Evolutionary conservation across 2,329 filamentous ascomycete species (phyloP).

Genomic region (Conoideocrella luteorostrata): DNA sequence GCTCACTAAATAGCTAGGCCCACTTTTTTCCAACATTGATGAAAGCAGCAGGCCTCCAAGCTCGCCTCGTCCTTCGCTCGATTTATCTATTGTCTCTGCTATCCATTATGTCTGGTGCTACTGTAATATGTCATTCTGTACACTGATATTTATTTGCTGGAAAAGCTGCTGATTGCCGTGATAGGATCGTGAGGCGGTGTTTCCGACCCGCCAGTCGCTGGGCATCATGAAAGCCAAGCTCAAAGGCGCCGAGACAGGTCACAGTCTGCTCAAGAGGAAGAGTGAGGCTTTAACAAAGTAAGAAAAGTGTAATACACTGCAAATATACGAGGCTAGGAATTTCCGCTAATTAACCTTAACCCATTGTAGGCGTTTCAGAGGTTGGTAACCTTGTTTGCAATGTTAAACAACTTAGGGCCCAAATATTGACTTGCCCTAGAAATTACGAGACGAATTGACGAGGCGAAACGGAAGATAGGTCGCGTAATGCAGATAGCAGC

Average conservation of each 20-base stretch:
- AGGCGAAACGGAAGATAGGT: conserved; percentile 99
- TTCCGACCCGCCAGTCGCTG: conserved; percentile 94
- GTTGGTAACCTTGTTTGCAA: no score
- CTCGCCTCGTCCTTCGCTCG: no score
- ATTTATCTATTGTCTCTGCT: no score
- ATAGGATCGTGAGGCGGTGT: conserved; percentile 91
- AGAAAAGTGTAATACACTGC: conserved; percentile 17
- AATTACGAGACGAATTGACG: conserved; percentile 94
- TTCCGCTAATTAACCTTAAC: neutral
- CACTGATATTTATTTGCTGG: neutral
- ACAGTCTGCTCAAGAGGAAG: conserved; percentile 94
- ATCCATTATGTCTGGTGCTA: conserved; percentile 26
- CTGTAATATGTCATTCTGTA: conserved; percentile 14
- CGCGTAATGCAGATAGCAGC: conserved; percentile 98
- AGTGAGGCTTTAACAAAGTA: conserved; percentile 97
- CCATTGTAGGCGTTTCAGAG: conserved; percentile 8
- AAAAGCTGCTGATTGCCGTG: conserved; percentile 2
- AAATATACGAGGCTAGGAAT: no score
- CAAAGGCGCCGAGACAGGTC: conserved; percentile 85
- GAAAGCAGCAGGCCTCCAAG: no score
- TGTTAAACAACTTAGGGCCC: no score
- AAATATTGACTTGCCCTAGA: no score
- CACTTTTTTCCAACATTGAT: no score
- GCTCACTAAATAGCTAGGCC: no score
- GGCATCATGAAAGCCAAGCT: conserved; percentile 97